Base-by-base conservation (phyloP, 441 rosid species). In the Erodium trifolium region DNA sequence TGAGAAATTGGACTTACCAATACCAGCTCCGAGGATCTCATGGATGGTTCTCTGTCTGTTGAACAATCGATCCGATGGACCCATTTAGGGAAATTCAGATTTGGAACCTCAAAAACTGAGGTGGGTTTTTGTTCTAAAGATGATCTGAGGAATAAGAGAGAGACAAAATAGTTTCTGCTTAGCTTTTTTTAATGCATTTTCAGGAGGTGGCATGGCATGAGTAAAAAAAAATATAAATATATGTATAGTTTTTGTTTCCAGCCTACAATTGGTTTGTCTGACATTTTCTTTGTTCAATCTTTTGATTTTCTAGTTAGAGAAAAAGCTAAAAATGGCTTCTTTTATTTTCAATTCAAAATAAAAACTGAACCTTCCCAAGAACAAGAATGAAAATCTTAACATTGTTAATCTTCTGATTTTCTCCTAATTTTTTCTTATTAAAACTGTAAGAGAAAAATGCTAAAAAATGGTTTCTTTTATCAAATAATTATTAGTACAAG, bases 11-110 rank as follows among this genome's bases (percentile, higher is more conserved):
- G 18, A 76, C 86, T 78, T 73, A 93, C 98, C 81, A 73, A 82
- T 77, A 68, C 91, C 90, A 47, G 92, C 90, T 35, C 99, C 97
- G 11, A 93, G 82, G 79, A 93, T 80, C 79, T 89, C 87, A 77
- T 89, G 91, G 73, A 91, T 63, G 71, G 81, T 86, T 75, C 72
- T 85, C 41, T 85, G 84, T 83, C 99, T 78, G 72, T 80, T 80
- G 73, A 91, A 88, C 82, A 88, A 72, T 55, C 82, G 88, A 73
- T 78, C 78, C 4, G 84, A 74, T 17, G 86, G 77, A 73, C 70
- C 83, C 89, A 82, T 83, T 71, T 53, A 2, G 7, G 1, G 6
- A 23, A 55, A 68, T 34, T 63, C 43, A 63, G 57, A 59, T 27
- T 47, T 66, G 63, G 59, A 75, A 78, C 67, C 68, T 37, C 72